Evolutionary conservation across 805 yeast genomes (phyloP).

Genomic region (Kodamaea leandrae): DNA sequence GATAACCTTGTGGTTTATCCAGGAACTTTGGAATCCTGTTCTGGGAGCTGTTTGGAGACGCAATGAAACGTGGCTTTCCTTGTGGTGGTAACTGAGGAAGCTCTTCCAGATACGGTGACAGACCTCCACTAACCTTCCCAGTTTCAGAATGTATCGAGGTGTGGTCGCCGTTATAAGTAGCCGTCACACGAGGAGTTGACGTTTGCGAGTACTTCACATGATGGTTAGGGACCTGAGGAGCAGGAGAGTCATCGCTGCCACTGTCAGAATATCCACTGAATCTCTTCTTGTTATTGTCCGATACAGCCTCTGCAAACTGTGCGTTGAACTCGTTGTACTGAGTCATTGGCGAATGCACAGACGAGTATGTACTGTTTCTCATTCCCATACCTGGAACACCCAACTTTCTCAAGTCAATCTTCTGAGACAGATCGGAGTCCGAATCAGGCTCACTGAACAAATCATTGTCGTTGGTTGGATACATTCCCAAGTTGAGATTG

Average conservation of each 20-base stretch:
- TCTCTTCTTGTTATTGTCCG: constrained; percentile 2
- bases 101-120: constrained; percentile 17
- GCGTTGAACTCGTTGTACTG: constrained; percentile 42
- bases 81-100: constrained; percentile 14
- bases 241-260: constrained; percentile 19
- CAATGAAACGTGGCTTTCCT: constrained; percentile 29
- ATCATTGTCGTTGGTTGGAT: constrained; percentile 38
- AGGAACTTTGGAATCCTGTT: constrained; percentile 18
- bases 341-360: constrained; percentile 43
- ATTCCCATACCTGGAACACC: constrained; percentile 27
- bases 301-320: constrained; percentile 31
- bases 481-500: constrained; percentile 26
- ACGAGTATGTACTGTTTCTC: constrained; percentile 34
- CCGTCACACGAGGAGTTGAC: constrained; percentile 14
- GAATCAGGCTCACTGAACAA: constrained; percentile 35
- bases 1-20: too few relatives aligned
- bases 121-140: constrained; percentile 19
- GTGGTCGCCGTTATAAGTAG: constrained; percentile 12
- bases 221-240: constrained; percentile 21
- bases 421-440: constrained; percentile 14
- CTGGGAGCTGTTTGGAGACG: constrained; percentile 32
- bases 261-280: constrained; percentile 15
- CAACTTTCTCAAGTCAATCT: constrained; percentile 6
- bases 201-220: constrained; percentile 8
- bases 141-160: constrained; percentile 27